Evolutionary conservation across 345 rosid species (phyloP).

Genomic region (Citrus trifoliata): DNA sequence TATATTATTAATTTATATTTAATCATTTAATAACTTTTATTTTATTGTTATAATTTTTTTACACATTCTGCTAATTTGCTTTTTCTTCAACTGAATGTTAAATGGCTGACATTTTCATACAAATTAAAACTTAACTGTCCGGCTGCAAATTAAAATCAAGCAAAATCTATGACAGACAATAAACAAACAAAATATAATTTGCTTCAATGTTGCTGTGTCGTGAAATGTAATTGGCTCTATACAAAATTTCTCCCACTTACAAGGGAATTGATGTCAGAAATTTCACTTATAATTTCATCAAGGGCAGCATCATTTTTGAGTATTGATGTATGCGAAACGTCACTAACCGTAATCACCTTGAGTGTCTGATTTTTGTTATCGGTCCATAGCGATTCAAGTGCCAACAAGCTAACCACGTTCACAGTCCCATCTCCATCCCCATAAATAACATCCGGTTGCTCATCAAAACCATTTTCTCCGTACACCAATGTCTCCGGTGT

Average conservation of each 20-base stretch:
- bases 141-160: not conserved
- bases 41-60: too few species aligned
- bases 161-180: not conserved
- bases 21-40: too few species aligned
- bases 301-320: slow-evolving; percentile 49
- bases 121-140: not conserved
- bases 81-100: too few species aligned
- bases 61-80: too few species aligned
- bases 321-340: slow-evolving; percentile 60
- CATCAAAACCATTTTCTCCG: slow-evolving; percentile 48
- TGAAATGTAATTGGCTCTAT: not conserved
- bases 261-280: slow-evolving; percentile 44
- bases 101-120: too few species aligned
- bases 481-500: slow-evolving; percentile 64
- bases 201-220: not conserved
- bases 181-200: not conserved
- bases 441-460: slow-evolving; percentile 53
- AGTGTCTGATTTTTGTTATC: slow-evolving; percentile 35
- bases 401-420: slow-evolving; percentile 62
- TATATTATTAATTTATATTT: too few species aligned
- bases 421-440: slow-evolving; percentile 96
- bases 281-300: slow-evolving; percentile 37
- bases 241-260: not conserved
- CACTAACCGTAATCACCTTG: slow-evolving; percentile 36
- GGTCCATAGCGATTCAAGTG: slow-evolving; percentile 44